Base-by-base conservation (phyloP, 192 early-diverging fungal species). In the Backusella psychrophila region DNA sequence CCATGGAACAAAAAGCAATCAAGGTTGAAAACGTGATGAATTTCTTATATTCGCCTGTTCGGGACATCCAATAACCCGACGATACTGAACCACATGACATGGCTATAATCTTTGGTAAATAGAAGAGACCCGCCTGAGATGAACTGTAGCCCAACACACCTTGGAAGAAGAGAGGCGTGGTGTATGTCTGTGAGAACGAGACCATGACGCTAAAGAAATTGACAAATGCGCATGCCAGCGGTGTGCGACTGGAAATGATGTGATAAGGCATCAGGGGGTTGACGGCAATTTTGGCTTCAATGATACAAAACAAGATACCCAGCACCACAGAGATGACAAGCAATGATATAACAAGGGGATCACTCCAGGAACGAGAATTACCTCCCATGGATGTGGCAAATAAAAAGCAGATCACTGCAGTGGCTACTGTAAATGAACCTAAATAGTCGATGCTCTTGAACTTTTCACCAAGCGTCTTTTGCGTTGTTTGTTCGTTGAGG, bases 211-310 rank as follows among this genome's bases (percentile, higher is more conserved):
- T 33, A 71, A 84, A 85, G 33, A 94, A 80, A 56, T 91, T 92
- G 76, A 77, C 66, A 1, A 72, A 39, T 0, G 77, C 78, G 4
- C 72, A 76, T 14, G 79, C 77, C 6, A 83, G 69, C 1, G 80
- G 77, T 12, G 77, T 83, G 5, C 88, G 90, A 53, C 79, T 80
- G 56, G 82, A 84, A 78, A 91, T 88, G 68, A 92, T 77, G 17
- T 78, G 80, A 42, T 88, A 82, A 2, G 91, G 91, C 71, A 94
- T 81, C 31, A 95, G 80, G 0, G 95, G 93, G 34, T 88, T 88
- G 26, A 75, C 71, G 0, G 94, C 84, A 23, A 89, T 65, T 41
- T 87, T 88, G 67, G 86, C 82, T 79, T 96, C 93, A 63, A 83
- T 68, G 5, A 75, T 14, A 9, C 80, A 77, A 71, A 91, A 91